A percentile compares a stretch with the other conserved stretches of the same genome.
phyloP scores from a whole-genome alignment of 2,329 filamentous ascomycete species.

The Trichophyton rubrum region DNA sequence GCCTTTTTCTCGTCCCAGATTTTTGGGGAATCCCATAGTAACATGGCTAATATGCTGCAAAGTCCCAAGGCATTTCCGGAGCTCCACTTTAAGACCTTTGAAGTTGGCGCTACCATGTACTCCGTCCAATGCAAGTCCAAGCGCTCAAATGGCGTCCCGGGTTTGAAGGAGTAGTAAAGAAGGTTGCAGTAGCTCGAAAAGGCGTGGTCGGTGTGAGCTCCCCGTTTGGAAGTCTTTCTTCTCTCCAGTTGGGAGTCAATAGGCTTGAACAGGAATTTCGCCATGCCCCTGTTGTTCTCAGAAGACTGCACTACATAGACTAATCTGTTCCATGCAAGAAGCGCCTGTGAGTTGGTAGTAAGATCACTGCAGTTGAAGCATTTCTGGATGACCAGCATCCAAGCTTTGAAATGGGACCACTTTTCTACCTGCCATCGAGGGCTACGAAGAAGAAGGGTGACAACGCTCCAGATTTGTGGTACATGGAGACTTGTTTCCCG shows the following conservation, averaged over 20 bases:
- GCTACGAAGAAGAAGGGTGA: conserved; percentile 62
- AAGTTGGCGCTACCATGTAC: conserved; percentile 54
- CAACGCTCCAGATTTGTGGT: conserved; percentile 77
- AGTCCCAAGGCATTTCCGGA: conserved; percentile 47
- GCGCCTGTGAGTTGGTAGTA: conserved; percentile 60
- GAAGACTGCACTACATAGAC: conserved; percentile 60
- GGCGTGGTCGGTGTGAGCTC: conserved; percentile 38
- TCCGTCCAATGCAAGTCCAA: conserved; percentile 68
- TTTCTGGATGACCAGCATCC: conserved; percentile 65
- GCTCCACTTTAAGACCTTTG: conserved; percentile 40
- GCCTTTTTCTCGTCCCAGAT: conserved; percentile 67
- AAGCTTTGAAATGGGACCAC: conserved; percentile 63
- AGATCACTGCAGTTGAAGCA: conserved; percentile 73
- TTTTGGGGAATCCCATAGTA: conserved; percentile 45
- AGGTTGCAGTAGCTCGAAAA: conserved; percentile 67
- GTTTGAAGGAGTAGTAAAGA: conserved; percentile 70
- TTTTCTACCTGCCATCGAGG: conserved; percentile 45
- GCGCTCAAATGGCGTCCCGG: conserved; percentile 51
- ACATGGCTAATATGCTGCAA: conserved; percentile 57
- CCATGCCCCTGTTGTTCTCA: conserved; percentile 43
- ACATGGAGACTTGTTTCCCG: conserved; percentile 49
- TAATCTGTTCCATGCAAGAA: conserved; percentile 74
- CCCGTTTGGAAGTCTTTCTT: conserved; percentile 42
- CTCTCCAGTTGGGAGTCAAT: conserved; percentile 57
- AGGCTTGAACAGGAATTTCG: conserved; percentile 55